Evolutionary conservation across 2,329 filamentous ascomycete genomes (phyloP).

Genomic region (Phialophora macrospora): DNA sequence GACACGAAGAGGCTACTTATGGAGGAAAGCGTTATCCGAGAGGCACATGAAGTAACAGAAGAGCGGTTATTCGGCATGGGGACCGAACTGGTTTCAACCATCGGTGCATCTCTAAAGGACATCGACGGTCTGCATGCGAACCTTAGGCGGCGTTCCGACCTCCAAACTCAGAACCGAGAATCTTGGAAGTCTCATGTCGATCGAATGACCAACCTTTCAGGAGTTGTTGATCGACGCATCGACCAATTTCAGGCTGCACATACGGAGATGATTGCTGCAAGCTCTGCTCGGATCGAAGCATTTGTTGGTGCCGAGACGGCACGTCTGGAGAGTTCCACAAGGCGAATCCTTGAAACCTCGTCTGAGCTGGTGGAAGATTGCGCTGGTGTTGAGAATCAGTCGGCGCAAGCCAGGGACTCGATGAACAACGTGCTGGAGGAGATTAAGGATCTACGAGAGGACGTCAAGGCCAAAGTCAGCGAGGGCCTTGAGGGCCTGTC

Average conservation of each 20-base stretch:
- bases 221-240: conserved; percentile 75
- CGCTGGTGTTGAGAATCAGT: conserved; percentile 63
- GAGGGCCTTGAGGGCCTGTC: conserved; percentile 84
- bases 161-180: conserved; percentile 78
- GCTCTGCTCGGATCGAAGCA: conserved; percentile 72
- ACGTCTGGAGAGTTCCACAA: conserved; percentile 71
- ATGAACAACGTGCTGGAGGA: conserved; percentile 92
- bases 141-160: conserved; percentile 79
- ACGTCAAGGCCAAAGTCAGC: conserved; percentile 83
- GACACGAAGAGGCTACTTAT: conserved; percentile 76
- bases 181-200: conserved; percentile 78
- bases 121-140: conserved; percentile 84
- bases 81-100: conserved; percentile 73
- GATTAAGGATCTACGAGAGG: conserved; percentile 85
- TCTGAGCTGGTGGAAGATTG: conserved; percentile 70
- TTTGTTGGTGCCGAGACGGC: conserved; percentile 78
- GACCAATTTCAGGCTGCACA: conserved; percentile 75
- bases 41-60: conserved; percentile 86
- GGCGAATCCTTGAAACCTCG: conserved; percentile 72
- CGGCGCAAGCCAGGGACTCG: conserved; percentile 68
- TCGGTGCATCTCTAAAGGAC: conserved; percentile 78
- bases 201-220: conserved; percentile 76
- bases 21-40: conserved; percentile 78
- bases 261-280: conserved; percentile 67
- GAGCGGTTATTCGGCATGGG: conserved; percentile 74